phyloP scores from a whole-genome alignment of 305 asterid genomes.

The Lippia alba region DNA sequence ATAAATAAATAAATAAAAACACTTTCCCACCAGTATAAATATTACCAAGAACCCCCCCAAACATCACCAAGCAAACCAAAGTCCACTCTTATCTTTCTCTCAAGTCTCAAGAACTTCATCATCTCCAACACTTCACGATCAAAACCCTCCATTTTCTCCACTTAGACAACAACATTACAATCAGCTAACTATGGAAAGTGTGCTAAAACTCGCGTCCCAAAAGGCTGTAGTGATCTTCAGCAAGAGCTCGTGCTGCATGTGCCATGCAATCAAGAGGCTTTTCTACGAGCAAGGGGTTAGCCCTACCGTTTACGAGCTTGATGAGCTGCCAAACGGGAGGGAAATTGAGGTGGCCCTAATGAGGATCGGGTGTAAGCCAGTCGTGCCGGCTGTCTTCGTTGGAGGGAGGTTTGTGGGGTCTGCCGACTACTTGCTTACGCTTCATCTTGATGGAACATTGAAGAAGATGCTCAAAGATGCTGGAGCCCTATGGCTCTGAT shows the following conservation, averaged over 20 bases:
- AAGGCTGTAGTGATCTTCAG: constrained; percentile 52
- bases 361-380: constrained; percentile 50
- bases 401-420: constrained; percentile 54
- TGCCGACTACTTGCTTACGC: constrained; percentile 47
- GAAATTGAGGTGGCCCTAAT: constrained; percentile 50
- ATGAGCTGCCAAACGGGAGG: constrained; percentile 42
- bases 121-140: not conserved
- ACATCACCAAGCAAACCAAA: too few species aligned
- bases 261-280: constrained; percentile 55
- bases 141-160: not conserved
- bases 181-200: constrained; percentile 39
- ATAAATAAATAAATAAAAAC: too few species aligned
- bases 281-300: constrained; percentile 57
- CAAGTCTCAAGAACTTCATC: not conserved
- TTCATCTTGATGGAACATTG: constrained; percentile 58
- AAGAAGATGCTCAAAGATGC: constrained; percentile 63
- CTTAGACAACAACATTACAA: not conserved
- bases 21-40: constrained; percentile 31
- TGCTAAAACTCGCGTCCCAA: constrained; percentile 41
- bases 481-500: constrained; percentile 60
- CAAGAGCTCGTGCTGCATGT: constrained; percentile 60
- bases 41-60: not conserved
- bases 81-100: too few species aligned
- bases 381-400: constrained; percentile 51
- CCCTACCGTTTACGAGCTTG: constrained; percentile 49